These are phyloP conservation scores for Pseudocercospora ulei DNA, from an alignment of 2,329 filamentous ascomycete genomes.

Conservation along the genomic window DNA sequence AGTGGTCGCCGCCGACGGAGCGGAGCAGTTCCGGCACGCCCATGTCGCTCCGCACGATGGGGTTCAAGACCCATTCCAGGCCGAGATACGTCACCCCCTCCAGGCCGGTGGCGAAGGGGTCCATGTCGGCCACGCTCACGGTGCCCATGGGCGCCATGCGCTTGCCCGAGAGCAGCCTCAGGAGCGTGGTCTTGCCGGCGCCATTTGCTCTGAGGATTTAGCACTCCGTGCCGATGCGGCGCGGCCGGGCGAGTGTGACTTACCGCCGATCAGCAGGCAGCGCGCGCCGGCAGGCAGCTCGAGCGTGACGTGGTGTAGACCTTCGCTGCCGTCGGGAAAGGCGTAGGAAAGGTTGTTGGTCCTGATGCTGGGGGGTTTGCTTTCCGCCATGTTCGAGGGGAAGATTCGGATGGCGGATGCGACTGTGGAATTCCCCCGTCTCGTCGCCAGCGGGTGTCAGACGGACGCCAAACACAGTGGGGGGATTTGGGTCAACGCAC, in stretches of 20 bases:
- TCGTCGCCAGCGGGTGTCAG: too few species aligned
- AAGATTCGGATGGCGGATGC: too few species aligned
- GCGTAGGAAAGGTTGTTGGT: constrained; percentile 73
- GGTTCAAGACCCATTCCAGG: constrained; percentile 95
- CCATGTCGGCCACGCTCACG: constrained; percentile 69
- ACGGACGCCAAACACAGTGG: too few species aligned
- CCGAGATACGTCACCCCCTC: constrained; percentile 96
- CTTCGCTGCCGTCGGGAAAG: constrained; percentile 76
- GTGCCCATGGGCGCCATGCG: constrained; percentile 69
- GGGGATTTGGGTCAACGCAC: background rate
- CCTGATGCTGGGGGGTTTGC: constrained; percentile 52
- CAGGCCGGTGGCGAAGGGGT: constrained; percentile 82
- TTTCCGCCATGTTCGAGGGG: constrained; percentile 24
- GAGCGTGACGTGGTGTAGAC: constrained; percentile 63
- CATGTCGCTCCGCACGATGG: constrained; percentile 90
- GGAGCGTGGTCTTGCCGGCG: constrained; percentile 91
- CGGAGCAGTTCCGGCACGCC: constrained; percentile 75
- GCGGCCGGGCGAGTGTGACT: constrained; percentile 20
- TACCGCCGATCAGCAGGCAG: constrained; percentile 81
- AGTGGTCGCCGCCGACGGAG: constrained; percentile 77
- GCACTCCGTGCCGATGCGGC: constrained; percentile 17
- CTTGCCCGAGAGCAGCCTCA: constrained; percentile 89
- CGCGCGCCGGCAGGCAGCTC: constrained; percentile 72
- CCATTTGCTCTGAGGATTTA: constrained; percentile 60
- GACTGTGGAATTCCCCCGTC: too few species aligned